Evolutionary conservation across 306 rosid species (phyloP), one percentile per base, ranked within the genome.

Genomic region (Adenanthera pavonina): DNA sequence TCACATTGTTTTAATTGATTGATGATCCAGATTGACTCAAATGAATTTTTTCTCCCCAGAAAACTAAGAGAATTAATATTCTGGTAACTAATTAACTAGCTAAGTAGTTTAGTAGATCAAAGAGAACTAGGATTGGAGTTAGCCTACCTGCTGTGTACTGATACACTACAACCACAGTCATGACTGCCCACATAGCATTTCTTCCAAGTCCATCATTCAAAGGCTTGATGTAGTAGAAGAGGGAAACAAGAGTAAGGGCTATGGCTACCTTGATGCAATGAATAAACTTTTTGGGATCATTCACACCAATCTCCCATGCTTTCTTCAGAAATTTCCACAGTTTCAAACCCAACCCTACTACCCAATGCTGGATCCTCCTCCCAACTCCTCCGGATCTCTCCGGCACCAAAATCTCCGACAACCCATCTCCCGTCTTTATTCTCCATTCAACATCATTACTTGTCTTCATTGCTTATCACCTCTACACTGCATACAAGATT

Each of bases 211-310:
- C 89, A 9, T 88, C 81, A 43, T 90, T 84, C 78, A 95, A 75
- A 84, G 99, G 96, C 74, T 92, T 93, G 85, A 90, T 43, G 49
- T 89, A 95, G 86, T 95, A 95, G 82, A 89, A 85, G 49, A 92
- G 49, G 0, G 98, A 93, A 40, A 95, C 99, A 43, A 83, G 74
- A 8, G 97, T 75, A 65, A 95, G 98, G 54, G 98, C 99, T 74
- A 84, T 52, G 75, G 94, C 98, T 14, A 93, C 96, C 49, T 95
- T 95, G 56, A 95, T 65, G 62, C 94, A 69, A 79, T 95, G 98
- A 44, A 92, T 85, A 41, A 84, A 86, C 80, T 95, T 95, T 83
- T 89, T 90, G 7, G 98, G 98, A n/a, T 95, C 99, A 80, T 84
- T 85, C 33, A 83, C 78, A 1, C 96, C 99, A 15, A 95, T 1